A percentile compares a stretch with the other conserved stretches of the same genome.
Evolutionary conservation across 1,284 basidiomycete genomes (phyloP).

Genomic region (Ceratorhiza oryzae-sativae): DNA sequence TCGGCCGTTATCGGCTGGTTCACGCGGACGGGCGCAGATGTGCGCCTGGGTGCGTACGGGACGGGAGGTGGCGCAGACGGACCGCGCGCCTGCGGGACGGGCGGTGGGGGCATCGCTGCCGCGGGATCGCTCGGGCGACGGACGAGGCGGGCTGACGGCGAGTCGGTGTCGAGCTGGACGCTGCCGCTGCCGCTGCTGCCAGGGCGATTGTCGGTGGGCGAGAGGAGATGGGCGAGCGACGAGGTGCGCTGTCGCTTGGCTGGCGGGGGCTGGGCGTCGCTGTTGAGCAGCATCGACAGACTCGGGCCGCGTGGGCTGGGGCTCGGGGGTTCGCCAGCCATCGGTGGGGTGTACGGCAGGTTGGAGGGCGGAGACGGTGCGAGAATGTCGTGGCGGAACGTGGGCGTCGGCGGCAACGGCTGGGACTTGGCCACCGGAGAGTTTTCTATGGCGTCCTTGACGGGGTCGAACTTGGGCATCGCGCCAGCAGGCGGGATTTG

Average conservation of each 20-base stretch:
- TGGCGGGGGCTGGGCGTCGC: constrained; percentile 14
- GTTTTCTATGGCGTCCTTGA: constrained; percentile 23
- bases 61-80: background rate
- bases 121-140: constrained; percentile 8
- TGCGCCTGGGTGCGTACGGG: constrained; percentile 51
- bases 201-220: constrained; percentile 15
- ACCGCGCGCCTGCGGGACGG: background rate
- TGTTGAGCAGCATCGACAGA: constrained; percentile 40
- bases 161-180: constrained; percentile 11
- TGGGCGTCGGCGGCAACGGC: constrained; percentile 8
- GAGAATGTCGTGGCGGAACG: constrained; percentile 16
- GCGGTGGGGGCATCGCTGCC: constrained; percentile 4
- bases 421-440: background rate
- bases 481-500: constrained; percentile 12
- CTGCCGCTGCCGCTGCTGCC: constrained; percentile 22
- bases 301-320: constrained; percentile 19
- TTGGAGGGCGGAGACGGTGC: constrained; percentile 11
- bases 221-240: constrained; percentile 25
- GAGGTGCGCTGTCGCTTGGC: constrained; percentile 14
- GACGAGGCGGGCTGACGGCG: background rate
- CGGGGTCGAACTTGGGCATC: constrained; percentile 23
- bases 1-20: constrained; percentile 67
- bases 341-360: background rate
- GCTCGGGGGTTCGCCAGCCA: constrained; percentile 9
- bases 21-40: constrained; percentile 66